Base-by-base conservation (phyloP, 768 basidiomycete species). In the Termitomyces sp. region DNA sequence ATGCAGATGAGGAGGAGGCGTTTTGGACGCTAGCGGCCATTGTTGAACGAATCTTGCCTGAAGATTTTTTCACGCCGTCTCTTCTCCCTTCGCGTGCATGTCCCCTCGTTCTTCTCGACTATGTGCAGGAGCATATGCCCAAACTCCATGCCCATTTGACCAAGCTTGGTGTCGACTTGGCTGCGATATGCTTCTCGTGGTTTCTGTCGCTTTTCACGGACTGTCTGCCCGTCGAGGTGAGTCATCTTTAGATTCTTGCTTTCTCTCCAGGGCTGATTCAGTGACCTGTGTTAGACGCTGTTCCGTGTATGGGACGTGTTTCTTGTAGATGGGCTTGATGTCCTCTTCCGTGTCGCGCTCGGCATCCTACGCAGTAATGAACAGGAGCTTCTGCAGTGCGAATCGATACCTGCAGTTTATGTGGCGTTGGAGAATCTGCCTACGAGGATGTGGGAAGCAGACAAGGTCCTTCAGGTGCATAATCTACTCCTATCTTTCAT, bases 141-240 rank as follows among this genome's bases (percentile, higher is more conserved):
- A 89, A 86, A 72, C 76, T 98, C 1, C 84, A 89, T 57, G 70
- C 77, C 0, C 94, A 98, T 67, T 79, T 98, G 42, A 81, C 80
- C 2, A 82, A 88, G 12, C 84, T 96, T 1, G 93, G 90, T 5
- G 87, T 98, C 12, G 96, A 99, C 70, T 81, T 99, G 2, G 87
- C 88, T 3, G 95, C 96, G 0, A 94, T 98, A 63, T 97, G 94
- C 62, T 99, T 99, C 78, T 96, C 95, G 12, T 99, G 97, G 97
- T 97, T 98, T 75, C 77, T 99, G 31, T 95, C 94, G 3, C 79
- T 99, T 25, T 98, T 98, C 69, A 97, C 96, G 0, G 95, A 97
- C 66, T 96, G 96, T 70, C 77, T 98, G 8, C 96, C 96, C 11
- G 92, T 98, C 32, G 95, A 96, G 84, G 94, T 94, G 60, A 37